Percentiles rank a stretch among this genome's conserved stretches.
phyloP scores from a whole-genome alignment of 352 stramenopile species.

The Poterioochromonas sp. region DNA sequence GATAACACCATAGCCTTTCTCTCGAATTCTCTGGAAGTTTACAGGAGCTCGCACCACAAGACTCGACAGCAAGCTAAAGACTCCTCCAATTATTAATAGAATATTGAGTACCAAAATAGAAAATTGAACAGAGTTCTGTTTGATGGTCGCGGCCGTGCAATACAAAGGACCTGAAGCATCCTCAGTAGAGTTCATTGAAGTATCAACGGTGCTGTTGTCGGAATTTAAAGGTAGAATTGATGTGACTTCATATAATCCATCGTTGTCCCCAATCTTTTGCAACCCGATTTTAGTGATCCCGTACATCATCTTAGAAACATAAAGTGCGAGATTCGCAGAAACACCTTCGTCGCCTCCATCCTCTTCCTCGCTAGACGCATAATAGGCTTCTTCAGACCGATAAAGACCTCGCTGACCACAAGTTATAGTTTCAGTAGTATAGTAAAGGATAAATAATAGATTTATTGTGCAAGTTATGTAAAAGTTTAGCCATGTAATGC shows the following conservation, averaged over 20 bases:
- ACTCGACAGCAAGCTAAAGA: conserved; percentile 39
- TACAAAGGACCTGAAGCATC: neutral
- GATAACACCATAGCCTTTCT: conserved; percentile 27
- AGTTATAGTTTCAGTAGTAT: neutral
- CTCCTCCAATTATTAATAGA: conserved; percentile 25
- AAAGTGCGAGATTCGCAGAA: neutral
- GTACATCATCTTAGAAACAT: too few species aligned
- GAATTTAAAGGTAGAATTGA: too few species aligned
- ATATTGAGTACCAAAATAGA: conserved; percentile 36
- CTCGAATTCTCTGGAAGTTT: conserved; percentile 32
- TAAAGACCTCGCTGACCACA: neutral
- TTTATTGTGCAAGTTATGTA: conserved; percentile 39
- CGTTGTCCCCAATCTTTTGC: too few species aligned
- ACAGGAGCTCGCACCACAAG: conserved; percentile 42
- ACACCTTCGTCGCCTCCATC: too few species aligned
- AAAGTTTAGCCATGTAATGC: conserved; percentile 40
- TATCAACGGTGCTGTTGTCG: neutral
- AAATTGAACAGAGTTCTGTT: neutral
- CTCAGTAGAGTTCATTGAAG: too few species aligned
- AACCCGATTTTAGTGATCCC: too few species aligned
- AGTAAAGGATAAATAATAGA: conserved; percentile 36
- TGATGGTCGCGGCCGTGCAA: neutral
- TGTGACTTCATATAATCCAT: neutral
- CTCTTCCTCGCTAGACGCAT: too few species aligned
- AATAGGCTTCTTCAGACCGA: too few species aligned